Evolutionary conservation across 805 yeast genomes (phyloP).

Genomic region (Wickerhamomyces rabaulensis): DNA sequence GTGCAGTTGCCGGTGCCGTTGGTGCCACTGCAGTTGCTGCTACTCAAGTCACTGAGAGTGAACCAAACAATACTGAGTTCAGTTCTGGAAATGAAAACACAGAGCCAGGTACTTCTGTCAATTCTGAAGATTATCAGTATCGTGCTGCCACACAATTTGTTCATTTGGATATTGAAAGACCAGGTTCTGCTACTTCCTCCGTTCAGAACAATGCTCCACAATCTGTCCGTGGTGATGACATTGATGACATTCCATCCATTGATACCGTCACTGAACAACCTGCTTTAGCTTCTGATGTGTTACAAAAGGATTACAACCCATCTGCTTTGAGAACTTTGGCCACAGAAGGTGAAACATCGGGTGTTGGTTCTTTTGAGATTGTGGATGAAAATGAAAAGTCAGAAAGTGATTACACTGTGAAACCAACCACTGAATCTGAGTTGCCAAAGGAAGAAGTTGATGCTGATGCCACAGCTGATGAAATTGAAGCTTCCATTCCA

Average conservation of each 20-base stretch:
- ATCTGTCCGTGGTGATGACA: conserved; percentile 75
- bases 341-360: conserved; percentile 18
- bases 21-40: conserved; percentile 23
- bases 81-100: conserved; percentile 18
- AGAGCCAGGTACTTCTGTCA: conserved; percentile 22
- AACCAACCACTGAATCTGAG: background rate
- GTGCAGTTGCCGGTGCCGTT: conserved; percentile 25
- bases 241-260: conserved; percentile 24
- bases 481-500: conserved; percentile 23
- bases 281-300: conserved; percentile 27
- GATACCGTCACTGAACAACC: conserved; percentile 23
- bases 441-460: background rate
- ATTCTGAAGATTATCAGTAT: conserved; percentile 21
- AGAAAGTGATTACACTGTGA: conserved; percentile 13
- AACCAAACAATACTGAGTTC: conserved; percentile 23
- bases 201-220: conserved; percentile 89
- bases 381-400: conserved; percentile 16
- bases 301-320: conserved; percentile 22
- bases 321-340: conserved; percentile 15
- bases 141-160: conserved; percentile 14
- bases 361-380: conserved; percentile 23
- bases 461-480: conserved; percentile 11
- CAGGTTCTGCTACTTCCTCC: conserved; percentile 82
- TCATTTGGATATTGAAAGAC: conserved; percentile 39
- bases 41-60: conserved; percentile 26